Base-by-base conservation (phyloP, 2,329 filamentous ascomycete species). In the Colletotrichum trifolii region DNA sequence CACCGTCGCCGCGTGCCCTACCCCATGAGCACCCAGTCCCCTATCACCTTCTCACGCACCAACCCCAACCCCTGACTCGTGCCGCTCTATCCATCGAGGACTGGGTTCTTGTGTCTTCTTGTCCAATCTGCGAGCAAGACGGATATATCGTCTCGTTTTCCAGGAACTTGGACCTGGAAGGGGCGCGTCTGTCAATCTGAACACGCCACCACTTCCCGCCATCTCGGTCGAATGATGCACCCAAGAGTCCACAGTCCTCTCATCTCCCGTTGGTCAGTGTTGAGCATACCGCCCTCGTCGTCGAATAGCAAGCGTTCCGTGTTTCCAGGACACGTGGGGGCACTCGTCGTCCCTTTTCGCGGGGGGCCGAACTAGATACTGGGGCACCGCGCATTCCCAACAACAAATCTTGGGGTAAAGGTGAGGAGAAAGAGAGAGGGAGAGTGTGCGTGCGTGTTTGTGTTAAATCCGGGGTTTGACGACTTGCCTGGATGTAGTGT, bases 331-430 rank as follows among this genome's bases (percentile, higher is more conserved):
- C 46, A 40, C 40, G 36, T 56, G 58, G 57, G 46, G 47, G 40
- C 35, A 56, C 46, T 56, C 52, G 57, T 62, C 62, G 39, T 65
- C 52, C 46, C 46, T 65, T 62, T 56, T 53, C 52, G 46, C 62
- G 46, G 62, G 58, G 57, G 46, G 42, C 62, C 46, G 52, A 65
- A 40, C 40, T 45, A 5, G 33, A 40, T 45, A 38, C 25, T 36
- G 54, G 52, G 59, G 52, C 8, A 56, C 39, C 53, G 46, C 46
- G 53, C 49, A n/a, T 45, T 54, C 33, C 52, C 42, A 39, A 62
- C 38, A 45, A 56, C 35, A 38, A 56, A 52, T 35, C 46, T 43
- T 50, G 62, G 58, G 62, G 57, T 62, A 47, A 38, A 11, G 52
- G 4, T 50, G 50, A 64, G 61, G 49, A 60, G 61, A 54, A 56